Conservation (phyloP, 495 filamentous ascomycete species). For the Pseudevernia furfuracea region DNA sequence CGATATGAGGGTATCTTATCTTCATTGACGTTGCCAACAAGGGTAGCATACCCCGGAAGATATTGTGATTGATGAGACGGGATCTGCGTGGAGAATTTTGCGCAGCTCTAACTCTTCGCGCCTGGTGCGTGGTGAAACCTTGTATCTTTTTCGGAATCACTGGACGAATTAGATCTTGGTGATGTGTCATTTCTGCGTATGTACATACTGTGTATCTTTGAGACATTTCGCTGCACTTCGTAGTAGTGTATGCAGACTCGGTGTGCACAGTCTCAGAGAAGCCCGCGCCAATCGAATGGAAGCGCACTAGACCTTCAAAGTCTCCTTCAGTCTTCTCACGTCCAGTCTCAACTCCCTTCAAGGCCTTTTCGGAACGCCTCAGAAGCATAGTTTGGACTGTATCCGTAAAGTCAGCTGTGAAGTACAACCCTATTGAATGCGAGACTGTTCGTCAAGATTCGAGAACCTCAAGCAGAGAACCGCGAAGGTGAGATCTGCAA, state of each 20-base stretch:
- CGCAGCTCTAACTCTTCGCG: not conserved
- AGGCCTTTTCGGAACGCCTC: not conserved
- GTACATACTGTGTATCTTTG: not conserved
- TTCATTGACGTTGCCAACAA: not conserved
- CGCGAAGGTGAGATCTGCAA: too few species aligned
- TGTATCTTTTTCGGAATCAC: not conserved
- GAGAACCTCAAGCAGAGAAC: too few species aligned
- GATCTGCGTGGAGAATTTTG: not conserved
- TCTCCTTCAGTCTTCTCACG: not conserved
- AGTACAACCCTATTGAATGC: not conserved
- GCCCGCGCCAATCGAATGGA: not conserved
- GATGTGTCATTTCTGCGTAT: not conserved
- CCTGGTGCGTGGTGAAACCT: not conserved
- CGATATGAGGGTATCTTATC: not conserved
- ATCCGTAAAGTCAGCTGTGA: not conserved
- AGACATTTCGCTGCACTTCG: not conserved
- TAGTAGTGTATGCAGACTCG: not conserved
- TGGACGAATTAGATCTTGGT: not conserved
- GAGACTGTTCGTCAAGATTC: too few species aligned
- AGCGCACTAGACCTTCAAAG: not conserved
- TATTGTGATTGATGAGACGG: not conserved
- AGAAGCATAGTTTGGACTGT: too few species aligned
- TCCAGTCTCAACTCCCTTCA: not conserved
- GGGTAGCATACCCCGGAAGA: not conserved
- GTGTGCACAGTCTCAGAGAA: not conserved